Conservation (phyloP, 78 protist genomes). For the Polysphondylium violaceum region DNA sequence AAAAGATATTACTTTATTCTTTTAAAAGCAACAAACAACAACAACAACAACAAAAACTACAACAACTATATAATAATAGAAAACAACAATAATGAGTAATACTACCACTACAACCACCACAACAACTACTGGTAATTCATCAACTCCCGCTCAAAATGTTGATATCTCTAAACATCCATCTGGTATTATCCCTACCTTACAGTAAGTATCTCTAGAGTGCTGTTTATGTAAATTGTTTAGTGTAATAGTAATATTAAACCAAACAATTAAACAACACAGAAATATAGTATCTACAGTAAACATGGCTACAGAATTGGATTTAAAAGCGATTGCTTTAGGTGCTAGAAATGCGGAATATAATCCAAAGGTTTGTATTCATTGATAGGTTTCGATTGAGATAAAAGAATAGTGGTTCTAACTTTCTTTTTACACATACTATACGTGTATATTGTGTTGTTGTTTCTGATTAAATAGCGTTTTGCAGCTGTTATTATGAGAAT, state of each 20-base stretch:
- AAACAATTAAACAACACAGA: slow-evolving; percentile 32
- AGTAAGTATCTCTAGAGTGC: slow-evolving; percentile 41
- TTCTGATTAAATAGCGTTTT: slow-evolving; percentile 87
- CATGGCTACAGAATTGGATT: slow-evolving; percentile 89
- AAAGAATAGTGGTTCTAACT: background rate
- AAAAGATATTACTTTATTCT: background rate
- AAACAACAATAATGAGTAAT: background rate
- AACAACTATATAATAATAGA: background rate
- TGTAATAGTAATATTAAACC: background rate
- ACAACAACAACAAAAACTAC: background rate
- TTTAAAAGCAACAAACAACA: background rate
- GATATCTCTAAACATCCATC: slow-evolving; percentile 83
- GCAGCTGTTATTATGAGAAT: slow-evolving; percentile 97
- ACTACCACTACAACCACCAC: background rate
- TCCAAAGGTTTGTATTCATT: slow-evolving; percentile 92
- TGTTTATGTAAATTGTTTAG: background rate
- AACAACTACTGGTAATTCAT: background rate
- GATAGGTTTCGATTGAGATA: no score
- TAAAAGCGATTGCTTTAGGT: slow-evolving; percentile 91
- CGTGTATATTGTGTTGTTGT: no score
- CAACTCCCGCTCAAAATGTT: slow-evolving; percentile 35
- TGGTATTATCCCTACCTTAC: slow-evolving; percentile 84
- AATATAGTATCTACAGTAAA: slow-evolving; percentile 96
- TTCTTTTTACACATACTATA: background rate
- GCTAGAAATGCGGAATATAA: slow-evolving; percentile 99